A percentile compares a stretch with the other conserved stretches of the same genome.
phyloP scores from a whole-genome alignment of 768 basidiomycete species.

The Russula sp. region DNA sequence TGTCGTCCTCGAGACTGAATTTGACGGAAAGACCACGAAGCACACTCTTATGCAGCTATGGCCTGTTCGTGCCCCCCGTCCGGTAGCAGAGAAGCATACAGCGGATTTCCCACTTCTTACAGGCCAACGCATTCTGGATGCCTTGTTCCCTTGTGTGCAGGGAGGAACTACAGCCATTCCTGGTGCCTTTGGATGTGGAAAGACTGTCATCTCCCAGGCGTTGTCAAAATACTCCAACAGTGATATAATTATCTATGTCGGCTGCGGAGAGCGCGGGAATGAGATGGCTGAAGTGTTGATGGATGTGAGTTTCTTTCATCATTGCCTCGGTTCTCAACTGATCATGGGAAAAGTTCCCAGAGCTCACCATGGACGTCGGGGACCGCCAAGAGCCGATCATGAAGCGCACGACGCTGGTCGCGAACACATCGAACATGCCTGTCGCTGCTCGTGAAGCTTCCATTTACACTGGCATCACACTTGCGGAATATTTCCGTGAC shows the following conservation, averaged over 20 bases:
- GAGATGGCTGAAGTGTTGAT: constrained; percentile 99
- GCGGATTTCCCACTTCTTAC: constrained; percentile 90
- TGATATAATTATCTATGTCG: constrained; percentile 98
- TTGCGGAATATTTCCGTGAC: constrained; percentile 99
- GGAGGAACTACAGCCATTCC: constrained; percentile 97
- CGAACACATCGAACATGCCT: constrained; percentile 99
- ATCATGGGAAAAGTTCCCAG: constrained; percentile 56
- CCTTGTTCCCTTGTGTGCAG: constrained; percentile 97
- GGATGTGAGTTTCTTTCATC: constrained; percentile 52
- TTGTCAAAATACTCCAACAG: constrained; percentile 99
- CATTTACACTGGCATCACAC: constrained; percentile 98
- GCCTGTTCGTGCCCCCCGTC: constrained; percentile 97
- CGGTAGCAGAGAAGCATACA: constrained; percentile 91
- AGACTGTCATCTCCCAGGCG: constrained; percentile 98
- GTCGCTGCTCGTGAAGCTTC: constrained; percentile 99
- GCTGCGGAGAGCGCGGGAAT: constrained; percentile 98
- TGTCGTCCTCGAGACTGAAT: constrained; percentile 93
- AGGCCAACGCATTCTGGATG: constrained; percentile 95
- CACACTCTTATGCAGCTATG: constrained; percentile 98
- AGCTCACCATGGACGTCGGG: constrained; percentile 86
- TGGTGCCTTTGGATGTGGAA: constrained; percentile 97
- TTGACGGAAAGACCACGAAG: constrained; percentile 88
- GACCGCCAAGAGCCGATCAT: constrained; percentile 98
- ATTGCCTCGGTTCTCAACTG: constrained; percentile 16
- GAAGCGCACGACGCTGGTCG: constrained; percentile 98